Evolutionary conservation across 176 grass and related monocot species (phyloP), one percentile per base, ranked within the genome.

Genomic region (Cenchrus fungigraminus): DNA sequence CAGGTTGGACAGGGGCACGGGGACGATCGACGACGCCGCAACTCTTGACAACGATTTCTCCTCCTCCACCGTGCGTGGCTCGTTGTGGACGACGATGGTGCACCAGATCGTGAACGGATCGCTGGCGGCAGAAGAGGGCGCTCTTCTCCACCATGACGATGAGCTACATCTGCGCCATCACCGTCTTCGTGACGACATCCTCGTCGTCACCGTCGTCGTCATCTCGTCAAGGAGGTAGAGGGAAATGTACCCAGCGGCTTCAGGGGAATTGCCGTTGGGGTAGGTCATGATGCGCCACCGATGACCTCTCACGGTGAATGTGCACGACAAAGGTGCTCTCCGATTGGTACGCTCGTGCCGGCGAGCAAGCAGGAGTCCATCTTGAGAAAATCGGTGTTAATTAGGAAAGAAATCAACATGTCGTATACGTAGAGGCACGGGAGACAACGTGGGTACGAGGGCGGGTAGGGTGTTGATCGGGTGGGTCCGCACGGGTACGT

Each of bases 231-330:
- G 34, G 34, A 37, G 82, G 37, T 46, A 25, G 25, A 25, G 14
- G 68, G 87, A 89, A 6, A 85, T 17, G 58, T 40, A 80, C 3
- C 49, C 74, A 3, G 13, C 45, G 34, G 12, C 49, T 12, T 29
- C 74, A 25, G 7, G 17, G 4, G 16, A 0, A 1, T 10, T 6
- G 22, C 87, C 87, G 32, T 59, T 76, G 37, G 87, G 87, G 32
- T 34, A 75, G 82, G 44, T 68, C 4, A 13, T 11, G 31, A 89
- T 46, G 46, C 14, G 13, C 87, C 87, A 89, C 6, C 25, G 25
- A 25, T 25, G 25, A 25, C 25, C 25, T 25, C 25, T 25, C 25
- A 25, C 25, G 25, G 25, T 25, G 25, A 25, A 25, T 25, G 25
- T 25, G 25, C 25, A 25, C 25, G 25, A 25, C 25, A 25, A 25